Conservation (phyloP, 2,329 filamentous ascomycete genomes). For the Botryotinia globosa region DNA sequence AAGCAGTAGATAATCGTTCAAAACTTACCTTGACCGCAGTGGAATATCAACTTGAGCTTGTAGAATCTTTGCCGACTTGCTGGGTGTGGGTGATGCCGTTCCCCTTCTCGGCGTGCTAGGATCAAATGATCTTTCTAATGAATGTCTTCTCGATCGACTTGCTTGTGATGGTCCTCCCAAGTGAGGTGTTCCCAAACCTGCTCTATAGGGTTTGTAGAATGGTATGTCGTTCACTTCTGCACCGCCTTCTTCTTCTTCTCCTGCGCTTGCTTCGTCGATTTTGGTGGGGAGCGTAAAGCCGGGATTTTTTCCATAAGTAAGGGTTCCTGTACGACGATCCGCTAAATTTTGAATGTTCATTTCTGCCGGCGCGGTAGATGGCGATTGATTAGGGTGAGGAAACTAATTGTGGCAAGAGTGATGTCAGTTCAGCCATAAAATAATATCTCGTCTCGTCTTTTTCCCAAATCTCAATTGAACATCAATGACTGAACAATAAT, state of each 20-base stretch:
- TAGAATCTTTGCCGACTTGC: background rate
- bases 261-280: slow-evolving; percentile 13
- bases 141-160: slow-evolving; percentile 6
- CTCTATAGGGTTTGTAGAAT: slow-evolving; percentile 23
- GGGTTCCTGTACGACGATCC: slow-evolving; percentile 14
- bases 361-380: slow-evolving; percentile 3
- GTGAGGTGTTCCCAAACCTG: background rate
- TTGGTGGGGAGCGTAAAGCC: slow-evolving; percentile 13
- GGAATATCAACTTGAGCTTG: slow-evolving; percentile 15
- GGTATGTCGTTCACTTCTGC: slow-evolving; percentile 33
- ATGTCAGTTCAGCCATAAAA: slow-evolving; percentile 7
- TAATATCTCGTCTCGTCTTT: background rate
- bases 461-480: background rate
- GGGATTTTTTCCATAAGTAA: background rate
- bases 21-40: slow-evolving; percentile 5
- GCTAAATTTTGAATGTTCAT: slow-evolving; percentile 17
- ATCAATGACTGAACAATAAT: background rate
- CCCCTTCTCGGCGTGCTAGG: background rate
- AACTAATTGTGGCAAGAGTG: slow-evolving; percentile 8
- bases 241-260: slow-evolving; percentile 22
- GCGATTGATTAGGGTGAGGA: slow-evolving; percentile 17
- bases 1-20: no score
- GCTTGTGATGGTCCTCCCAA: background rate
- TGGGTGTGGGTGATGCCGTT: background rate
- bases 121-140: slow-evolving; percentile 4